Evolutionary conservation across 2,329 filamentous ascomycete species (phyloP).

Genomic region (Xylaria sp.): DNA sequence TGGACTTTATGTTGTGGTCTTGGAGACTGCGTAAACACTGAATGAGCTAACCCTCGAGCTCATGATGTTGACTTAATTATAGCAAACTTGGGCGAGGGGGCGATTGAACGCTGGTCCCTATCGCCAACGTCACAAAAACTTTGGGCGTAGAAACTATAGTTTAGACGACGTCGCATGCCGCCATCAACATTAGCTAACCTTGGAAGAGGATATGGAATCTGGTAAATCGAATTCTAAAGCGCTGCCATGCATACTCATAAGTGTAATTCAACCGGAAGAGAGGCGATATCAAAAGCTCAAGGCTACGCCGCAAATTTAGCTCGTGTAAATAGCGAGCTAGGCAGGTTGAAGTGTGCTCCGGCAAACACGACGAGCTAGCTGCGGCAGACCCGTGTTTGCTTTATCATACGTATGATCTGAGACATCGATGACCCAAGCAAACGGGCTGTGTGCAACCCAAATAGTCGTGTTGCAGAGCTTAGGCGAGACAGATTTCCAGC

Average conservation of each 20-base stretch:
- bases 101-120: neutral
- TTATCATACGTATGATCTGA: conserved; percentile 1
- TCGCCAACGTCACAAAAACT: neutral
- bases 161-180: neutral
- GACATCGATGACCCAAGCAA: neutral
- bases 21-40: neutral
- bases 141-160: neutral
- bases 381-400: neutral
- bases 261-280: neutral
- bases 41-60: neutral
- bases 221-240: neutral
- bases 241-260: neutral
- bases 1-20: neutral
- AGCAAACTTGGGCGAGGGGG: neutral
- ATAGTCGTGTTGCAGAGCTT: neutral
- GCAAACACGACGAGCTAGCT: too few relatives aligned
- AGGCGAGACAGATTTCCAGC: neutral
- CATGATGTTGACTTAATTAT: neutral
- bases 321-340: neutral
- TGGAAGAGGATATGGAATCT: neutral
- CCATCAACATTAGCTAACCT: neutral
- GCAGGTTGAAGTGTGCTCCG: too few relatives aligned
- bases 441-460: neutral
- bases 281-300: neutral
- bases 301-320: neutral